Evolutionary conservation across 805 yeast genomes (phyloP), one percentile per base, ranked within the genome.

Genomic region (Millerozyma acaciae): DNA sequence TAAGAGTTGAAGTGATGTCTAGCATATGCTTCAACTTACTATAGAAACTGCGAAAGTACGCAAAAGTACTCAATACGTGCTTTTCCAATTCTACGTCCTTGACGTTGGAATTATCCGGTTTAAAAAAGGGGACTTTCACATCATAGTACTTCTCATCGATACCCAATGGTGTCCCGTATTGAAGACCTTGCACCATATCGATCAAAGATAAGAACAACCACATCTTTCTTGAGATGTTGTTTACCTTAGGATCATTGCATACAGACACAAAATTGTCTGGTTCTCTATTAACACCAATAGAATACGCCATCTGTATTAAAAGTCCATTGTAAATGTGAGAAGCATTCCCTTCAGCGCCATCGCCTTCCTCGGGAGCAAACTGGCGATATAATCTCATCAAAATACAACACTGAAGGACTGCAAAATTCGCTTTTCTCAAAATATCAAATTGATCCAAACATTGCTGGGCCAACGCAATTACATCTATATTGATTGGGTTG

Each of bases 251-350:
- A 35, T 53, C 53, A 9, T 45, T 38, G 8, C 42, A 39, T 35
- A 56, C 54, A 43, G 33, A 45, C 37, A 53, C 23, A 43, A 76
- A 75, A 24, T 62, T 61, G 28, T 65, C 68, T 1, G 88, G 87
- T 41, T 82, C 88, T 47, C 88, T 62, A 49, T 82, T 80, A 12
- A 80, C 43, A 0, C 87, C 89, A 42, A 80, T 69, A 15, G 79
- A 70, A 36, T 75, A 69, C 0, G 81, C 84, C 79, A 80, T 76
- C 43, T 79, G 85, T 8, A 78, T 59, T 18, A 80, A 60, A 61
- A 76, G 67, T 1, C 80, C 78, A 13, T 72, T 53, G 32, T 70
- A 62, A 5, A 77, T 68, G 45, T 75, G 81, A 2, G 77, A 69
- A 26, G 73, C 75, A 17, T 79, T 80, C 33, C 78, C 83, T 50